A percentile compares a stretch with the other conserved stretches of the same genome.
These are phyloP conservation scores for Apiotrichum gracile DNA, from an alignment of 1,284 basidiomycete species.

Conservation along the genomic window DNA sequence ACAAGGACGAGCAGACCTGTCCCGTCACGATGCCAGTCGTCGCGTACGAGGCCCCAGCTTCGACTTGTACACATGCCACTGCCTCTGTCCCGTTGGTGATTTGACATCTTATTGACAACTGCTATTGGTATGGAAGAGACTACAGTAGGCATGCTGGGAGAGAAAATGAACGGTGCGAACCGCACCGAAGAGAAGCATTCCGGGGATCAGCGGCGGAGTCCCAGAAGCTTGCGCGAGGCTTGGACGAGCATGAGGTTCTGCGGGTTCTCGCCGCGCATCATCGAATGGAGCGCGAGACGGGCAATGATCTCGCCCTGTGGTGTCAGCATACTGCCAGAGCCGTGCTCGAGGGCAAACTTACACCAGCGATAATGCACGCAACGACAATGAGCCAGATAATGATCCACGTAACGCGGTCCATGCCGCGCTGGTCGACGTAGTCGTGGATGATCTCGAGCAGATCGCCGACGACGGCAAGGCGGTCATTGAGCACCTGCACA, in stretches of 20 bases:
- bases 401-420: slow-evolving; percentile 92
- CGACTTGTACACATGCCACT: too few relatives aligned
- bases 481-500: slow-evolving; percentile 83
- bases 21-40: too few relatives aligned
- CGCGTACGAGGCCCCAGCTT: too few relatives aligned
- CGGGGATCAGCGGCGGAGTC: too few relatives aligned
- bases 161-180: background rate
- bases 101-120: too few relatives aligned
- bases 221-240: background rate
- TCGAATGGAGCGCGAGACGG: slow-evolving; percentile 58
- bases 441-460: slow-evolving; percentile 89
- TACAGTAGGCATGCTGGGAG: background rate
- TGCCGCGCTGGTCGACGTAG: slow-evolving; percentile 82
- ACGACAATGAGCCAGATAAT: slow-evolving; percentile 91
- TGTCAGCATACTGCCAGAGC: too few relatives aligned
- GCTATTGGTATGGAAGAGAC: too few relatives aligned
- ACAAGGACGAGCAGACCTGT: too few relatives aligned
- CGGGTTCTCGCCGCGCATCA: background rate
- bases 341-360: background rate
- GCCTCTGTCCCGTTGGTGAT: too few relatives aligned
- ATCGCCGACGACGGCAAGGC: slow-evolving; percentile 78
- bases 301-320: slow-evolving; percentile 72
- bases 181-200: too few relatives aligned
- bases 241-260: background rate
- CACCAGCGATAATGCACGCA: slow-evolving; percentile 59